phyloP scores from a whole-genome alignment of 108 stramenopile genomes.

The Thalassiosira profunda region DNA sequence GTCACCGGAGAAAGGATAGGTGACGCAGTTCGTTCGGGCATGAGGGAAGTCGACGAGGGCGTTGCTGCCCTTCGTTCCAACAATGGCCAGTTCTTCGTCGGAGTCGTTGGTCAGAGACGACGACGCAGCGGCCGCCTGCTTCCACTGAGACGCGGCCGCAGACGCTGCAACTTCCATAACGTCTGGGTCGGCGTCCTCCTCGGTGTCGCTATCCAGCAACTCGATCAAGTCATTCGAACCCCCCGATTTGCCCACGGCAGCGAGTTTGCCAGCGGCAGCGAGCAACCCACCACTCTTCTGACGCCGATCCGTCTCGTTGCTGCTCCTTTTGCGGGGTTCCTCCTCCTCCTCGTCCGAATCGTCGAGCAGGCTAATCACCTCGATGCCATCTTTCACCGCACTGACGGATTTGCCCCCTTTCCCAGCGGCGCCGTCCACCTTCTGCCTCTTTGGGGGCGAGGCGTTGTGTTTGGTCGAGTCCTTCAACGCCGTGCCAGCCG shows the following conservation, averaged over 20 bases:
- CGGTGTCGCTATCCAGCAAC: background rate
- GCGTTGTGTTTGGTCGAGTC: no score
- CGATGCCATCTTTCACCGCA: background rate
- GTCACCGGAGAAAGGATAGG: background rate
- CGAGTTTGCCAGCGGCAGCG: no score
- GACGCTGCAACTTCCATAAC: no score
- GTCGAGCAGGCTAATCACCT: constrained; percentile 15
- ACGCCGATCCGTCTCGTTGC: no score
- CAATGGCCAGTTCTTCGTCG: constrained; percentile 6
- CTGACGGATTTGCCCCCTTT: background rate
- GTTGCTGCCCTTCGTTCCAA: constrained; percentile 15
- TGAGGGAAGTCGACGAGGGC: constrained; percentile 17
- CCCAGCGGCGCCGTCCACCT: background rate
- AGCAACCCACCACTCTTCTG: no score
- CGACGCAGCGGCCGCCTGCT: no score
- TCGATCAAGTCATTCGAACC: background rate
- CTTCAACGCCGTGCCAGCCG: no score
- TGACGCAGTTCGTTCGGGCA: constrained; percentile 7
- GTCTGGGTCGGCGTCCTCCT: background rate
- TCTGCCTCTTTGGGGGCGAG: no score
- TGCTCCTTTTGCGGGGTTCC: background rate
- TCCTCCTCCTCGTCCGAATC: constrained; percentile 3
- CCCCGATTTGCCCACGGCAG: no score
- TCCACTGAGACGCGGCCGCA: no score
- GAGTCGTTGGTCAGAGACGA: no score